Evolutionary conservation across 768 basidiomycete species (phyloP), one percentile per base, ranked within the genome.

Genomic region (Sistotremastrum suecicum): DNA sequence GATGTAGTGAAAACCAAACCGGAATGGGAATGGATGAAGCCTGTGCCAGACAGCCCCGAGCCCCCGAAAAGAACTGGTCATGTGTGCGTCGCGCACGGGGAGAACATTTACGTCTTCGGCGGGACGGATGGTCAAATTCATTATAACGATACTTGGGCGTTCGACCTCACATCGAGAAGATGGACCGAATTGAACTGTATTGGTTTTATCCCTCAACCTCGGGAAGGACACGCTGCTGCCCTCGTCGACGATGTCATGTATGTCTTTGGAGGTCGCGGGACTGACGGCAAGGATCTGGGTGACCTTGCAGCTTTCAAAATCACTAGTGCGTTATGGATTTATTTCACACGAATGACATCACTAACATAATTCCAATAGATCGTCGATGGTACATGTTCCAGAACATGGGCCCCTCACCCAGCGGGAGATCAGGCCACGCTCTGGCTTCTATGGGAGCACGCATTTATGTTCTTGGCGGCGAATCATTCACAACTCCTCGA

Each of bases 301-400:
- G 95, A 99, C 63, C 64, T 99, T 28, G 88, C 91, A 0, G 95
- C 95, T 2, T 98, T 99, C 71, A 97, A 94, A 65, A 79, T 99
- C 48, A 80, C 89, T 7, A 98, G 94, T 98, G 53, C 57, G 92
- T 75, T 28, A 12, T 39, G 29, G 43, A 41, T 43, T 36, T 11
- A 4, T 39, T 37, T 31, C 36, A 34, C 43, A 1, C 11, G n/a
- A 34, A 46, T 31, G 36, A 37, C 34, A 40, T 10, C 50, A 28
- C 44, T 52, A 42, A 52, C 43, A 31, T 37, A 49, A 41, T 29
- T 7, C 11, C 39, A 40, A 32, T 59, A 97, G 94, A 91, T 63
- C 87, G 90, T 57, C 74, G 95, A 54, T 99, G 95, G 95, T 99
- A 92, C 66, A 98, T 92, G 89, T 99, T 99, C 69, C 91, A 97